phyloP scores from a whole-genome alignment of 2,329 filamentous ascomycete genomes.

The Aureobasidium sp. region DNA sequence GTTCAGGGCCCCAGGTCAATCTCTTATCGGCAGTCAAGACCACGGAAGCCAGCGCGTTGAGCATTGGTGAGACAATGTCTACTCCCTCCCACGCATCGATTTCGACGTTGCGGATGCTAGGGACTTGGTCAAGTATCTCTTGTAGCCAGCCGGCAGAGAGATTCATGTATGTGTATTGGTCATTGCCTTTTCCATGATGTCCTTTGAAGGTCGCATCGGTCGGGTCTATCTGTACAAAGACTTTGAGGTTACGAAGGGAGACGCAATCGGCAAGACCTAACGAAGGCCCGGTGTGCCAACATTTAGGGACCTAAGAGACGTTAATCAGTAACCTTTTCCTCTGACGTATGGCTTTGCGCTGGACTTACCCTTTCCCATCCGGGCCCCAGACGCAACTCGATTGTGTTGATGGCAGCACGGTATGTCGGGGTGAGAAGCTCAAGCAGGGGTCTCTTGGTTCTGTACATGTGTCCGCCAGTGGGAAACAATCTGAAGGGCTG shows the following conservation, averaged over 20 bases:
- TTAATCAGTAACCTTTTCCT: neutral
- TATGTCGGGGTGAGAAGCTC: slow-evolving; percentile 55
- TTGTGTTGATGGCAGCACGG: slow-evolving; percentile 49
- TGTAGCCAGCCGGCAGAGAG: slow-evolving; percentile 53
- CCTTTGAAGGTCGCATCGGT: slow-evolving; percentile 56
- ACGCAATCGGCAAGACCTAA: slow-evolving; percentile 56
- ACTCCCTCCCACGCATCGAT: slow-evolving; percentile 63
- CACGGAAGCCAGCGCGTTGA: slow-evolving; percentile 50
- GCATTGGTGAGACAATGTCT: slow-evolving; percentile 55
- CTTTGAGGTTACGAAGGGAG: slow-evolving; percentile 49
- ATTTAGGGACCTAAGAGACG: slow-evolving; percentile 46
- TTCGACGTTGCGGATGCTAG: slow-evolving; percentile 49
- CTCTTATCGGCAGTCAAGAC: slow-evolving; percentile 40
- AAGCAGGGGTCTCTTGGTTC: slow-evolving; percentile 63
- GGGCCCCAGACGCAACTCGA: slow-evolving; percentile 64
- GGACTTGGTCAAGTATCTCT: slow-evolving; percentile 48
- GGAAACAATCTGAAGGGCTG: slow-evolving; percentile 59
- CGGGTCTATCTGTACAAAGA: slow-evolving; percentile 64
- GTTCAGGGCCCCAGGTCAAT: slow-evolving; percentile 59
- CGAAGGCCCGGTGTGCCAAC: slow-evolving; percentile 58
- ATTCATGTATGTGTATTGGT: slow-evolving; percentile 59
- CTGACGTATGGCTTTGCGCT: neutral
- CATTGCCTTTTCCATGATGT: slow-evolving; percentile 45
- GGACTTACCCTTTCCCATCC: slow-evolving; percentile 50
- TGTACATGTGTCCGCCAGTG: slow-evolving; percentile 56